phyloP scores from a whole-genome alignment of 306 rosid species.

The Fragaria vesca region DNA sequence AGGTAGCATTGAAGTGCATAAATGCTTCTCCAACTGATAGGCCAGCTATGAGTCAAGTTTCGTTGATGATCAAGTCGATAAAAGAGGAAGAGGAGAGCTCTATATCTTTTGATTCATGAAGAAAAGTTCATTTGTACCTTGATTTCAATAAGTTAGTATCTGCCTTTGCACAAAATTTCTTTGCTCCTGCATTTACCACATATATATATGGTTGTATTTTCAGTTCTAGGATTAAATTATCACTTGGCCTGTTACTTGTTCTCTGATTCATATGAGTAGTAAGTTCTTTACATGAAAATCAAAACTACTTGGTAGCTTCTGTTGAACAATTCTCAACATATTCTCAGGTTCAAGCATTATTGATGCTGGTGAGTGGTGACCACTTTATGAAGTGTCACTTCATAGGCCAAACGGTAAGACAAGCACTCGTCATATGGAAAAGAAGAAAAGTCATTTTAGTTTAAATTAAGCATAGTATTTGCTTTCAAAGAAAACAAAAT shows the following conservation, averaged over 20 bases:
- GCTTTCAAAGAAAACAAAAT: slow-evolving; percentile 6
- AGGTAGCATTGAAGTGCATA: slow-evolving; percentile 54
- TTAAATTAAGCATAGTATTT: neutral
- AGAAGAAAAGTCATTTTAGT: neutral
- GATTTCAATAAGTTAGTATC: neutral
- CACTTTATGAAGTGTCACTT: neutral
- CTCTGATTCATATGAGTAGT: neutral
- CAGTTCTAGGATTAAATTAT: neutral
- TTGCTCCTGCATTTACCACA: slow-evolving; percentile 3
- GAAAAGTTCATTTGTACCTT: neutral
- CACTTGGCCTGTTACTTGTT: neutral
- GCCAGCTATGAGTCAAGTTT: slow-evolving; percentile 52
- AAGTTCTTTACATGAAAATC: neutral
- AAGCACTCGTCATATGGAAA: neutral
- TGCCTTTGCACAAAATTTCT: neutral
- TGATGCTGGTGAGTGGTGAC: neutral
- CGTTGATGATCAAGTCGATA: slow-evolving; percentile 39
- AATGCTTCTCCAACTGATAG: slow-evolving; percentile 46
- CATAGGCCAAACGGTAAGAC: neutral
- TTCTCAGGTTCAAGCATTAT: neutral
- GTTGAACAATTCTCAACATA: neutral
- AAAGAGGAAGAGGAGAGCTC: slow-evolving; percentile 60
- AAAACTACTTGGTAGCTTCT: neutral
- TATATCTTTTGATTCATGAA: slow-evolving; percentile 37
- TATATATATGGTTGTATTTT: neutral